Evolutionary conservation across 1,284 basidiomycete genomes (phyloP), one percentile per base, ranked within the genome.

Genomic region (Ceratobasidium sp.): DNA sequence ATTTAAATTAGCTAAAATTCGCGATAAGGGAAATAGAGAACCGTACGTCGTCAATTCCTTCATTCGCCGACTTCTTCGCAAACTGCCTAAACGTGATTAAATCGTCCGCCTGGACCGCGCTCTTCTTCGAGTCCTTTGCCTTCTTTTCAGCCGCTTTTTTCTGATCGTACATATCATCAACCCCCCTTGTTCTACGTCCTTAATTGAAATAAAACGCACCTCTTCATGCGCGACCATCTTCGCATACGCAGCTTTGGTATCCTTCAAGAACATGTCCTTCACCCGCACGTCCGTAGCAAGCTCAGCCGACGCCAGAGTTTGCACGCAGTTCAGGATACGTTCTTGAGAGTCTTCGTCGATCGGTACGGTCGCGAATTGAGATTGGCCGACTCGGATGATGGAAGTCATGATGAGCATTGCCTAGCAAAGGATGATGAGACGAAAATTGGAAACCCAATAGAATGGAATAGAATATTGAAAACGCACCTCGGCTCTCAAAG

Each of bases 401-500:
- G 96, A 98, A 1, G 96, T 94, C 97, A 99, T 99, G 84, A 99
- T 97, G 79, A 99, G 89, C 95, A 99, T 99, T 2, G 96, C 93
- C 93, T 95, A 81, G n/a, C 33, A 20, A 64, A 44, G 71, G 4
- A 33, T 28, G 5, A 51, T n/a, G 56, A 28, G 70, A 28, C 69
- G 60, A 3, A 20, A 9, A 33, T 51, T 18, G 7, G 58, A 26
- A 26, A 61, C 26, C 63, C 13, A 61, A 42, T 2, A 15, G 42
- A 33, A 33, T 33, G 13, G 9, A 49, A 20, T 18, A 15, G 23
- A 58, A 10, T n/a, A 28, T 39, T 23, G 42, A 63, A 18, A 39
- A 61, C 86, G 49, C 77, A 94, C 94, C 89, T 99, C 97, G 23
- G 97, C 97, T 40, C 94, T 91, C 12, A 99, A 86, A 10, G 90